Percentiles rank a stretch among this genome's conserved stretches.
phyloP scores from a whole-genome alignment of 208 protist genomes.

The Crithidia brevicula region DNA sequence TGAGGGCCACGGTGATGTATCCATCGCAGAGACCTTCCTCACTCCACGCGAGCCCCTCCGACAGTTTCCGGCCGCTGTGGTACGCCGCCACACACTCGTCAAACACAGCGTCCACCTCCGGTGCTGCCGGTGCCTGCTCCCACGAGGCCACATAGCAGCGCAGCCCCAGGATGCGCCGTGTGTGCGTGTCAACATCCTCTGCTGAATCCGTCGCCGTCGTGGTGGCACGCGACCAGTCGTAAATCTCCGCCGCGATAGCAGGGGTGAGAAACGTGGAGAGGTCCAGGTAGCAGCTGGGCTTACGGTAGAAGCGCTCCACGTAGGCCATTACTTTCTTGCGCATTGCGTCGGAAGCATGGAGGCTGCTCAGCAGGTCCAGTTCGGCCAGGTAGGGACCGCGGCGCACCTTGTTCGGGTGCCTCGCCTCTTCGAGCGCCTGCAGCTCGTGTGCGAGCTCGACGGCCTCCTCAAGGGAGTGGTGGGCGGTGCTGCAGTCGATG shows the following conservation, averaged over 20 bases:
- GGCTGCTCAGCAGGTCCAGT: conserved; percentile 59
- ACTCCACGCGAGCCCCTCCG: conserved; percentile 68
- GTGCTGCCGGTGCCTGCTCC: conserved; percentile 39
- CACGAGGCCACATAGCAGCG: conserved; percentile 75
- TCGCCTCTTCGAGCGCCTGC: conserved; percentile 30
- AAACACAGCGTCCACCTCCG: conserved; percentile 49
- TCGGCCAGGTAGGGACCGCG: conserved; percentile 86
- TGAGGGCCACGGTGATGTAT: conserved; percentile 79
- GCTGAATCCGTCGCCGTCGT: not conserved
- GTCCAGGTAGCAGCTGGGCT: conserved; percentile 84
- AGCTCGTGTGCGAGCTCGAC: conserved; percentile 50
- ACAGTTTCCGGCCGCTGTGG: conserved; percentile 53
- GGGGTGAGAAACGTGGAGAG: conserved; percentile 79
- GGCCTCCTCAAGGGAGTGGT: conserved; percentile 53
- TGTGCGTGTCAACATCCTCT: conserved; percentile 42
- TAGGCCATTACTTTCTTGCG: conserved; percentile 58
- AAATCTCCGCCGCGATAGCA: conserved; percentile 48
- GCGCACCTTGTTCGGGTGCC: conserved; percentile 41
- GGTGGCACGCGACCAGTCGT: conserved; percentile 53
- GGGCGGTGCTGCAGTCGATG: conserved; percentile 40
- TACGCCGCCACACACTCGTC: conserved; percentile 48
- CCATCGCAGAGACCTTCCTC: conserved; percentile 86
- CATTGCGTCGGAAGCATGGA: conserved; percentile 31
- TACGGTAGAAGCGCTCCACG: conserved; percentile 71
- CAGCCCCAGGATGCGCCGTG: conserved; percentile 69